phyloP scores from a whole-genome alignment of 331 rosid species.

The Phaseolus coccineus region DNA sequence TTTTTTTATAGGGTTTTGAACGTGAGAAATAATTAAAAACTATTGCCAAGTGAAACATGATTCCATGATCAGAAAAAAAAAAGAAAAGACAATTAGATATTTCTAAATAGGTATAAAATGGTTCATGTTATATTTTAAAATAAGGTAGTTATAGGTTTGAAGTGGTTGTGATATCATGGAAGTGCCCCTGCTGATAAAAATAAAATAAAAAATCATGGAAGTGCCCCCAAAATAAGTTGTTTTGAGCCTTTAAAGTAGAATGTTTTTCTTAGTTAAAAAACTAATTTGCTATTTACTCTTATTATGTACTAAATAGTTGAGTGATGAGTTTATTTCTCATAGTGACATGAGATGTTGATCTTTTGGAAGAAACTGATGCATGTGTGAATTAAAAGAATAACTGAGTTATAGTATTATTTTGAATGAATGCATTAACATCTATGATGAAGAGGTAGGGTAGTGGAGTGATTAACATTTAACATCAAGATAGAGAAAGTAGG shows the following conservation, averaged over 20 bases:
- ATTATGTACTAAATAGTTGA: not conserved
- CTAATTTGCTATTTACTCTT: not conserved
- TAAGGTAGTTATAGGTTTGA: not conserved
- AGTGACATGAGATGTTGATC: slow-evolving; percentile 4
- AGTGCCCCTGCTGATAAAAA: no score
- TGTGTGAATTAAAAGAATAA: not conserved
- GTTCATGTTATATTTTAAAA: not conserved
- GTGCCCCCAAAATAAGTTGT: no score
- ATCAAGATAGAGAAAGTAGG: slow-evolving; percentile 22
- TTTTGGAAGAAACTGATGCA: not conserved
- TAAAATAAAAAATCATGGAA: no score
- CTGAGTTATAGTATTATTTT: not conserved
- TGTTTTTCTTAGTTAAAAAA: not conserved
- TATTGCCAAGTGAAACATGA: not conserved
- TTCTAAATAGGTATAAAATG: no score
- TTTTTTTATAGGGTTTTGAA: no score
- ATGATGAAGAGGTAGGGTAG: not conserved
- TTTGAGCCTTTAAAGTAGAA: not conserved
- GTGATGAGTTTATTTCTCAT: slow-evolving; percentile 13
- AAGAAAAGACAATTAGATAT: no score
- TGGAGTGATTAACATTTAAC: slow-evolving; percentile 18
- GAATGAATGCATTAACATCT: not conserved
- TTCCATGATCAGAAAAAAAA: not conserved
- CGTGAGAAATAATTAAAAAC: not conserved
- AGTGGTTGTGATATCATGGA: no score